A percentile compares a stretch with the other conserved stretches of the same genome.
phyloP scores from a whole-genome alignment of 345 rosid genomes.

The Toxicodendron radicans region DNA sequence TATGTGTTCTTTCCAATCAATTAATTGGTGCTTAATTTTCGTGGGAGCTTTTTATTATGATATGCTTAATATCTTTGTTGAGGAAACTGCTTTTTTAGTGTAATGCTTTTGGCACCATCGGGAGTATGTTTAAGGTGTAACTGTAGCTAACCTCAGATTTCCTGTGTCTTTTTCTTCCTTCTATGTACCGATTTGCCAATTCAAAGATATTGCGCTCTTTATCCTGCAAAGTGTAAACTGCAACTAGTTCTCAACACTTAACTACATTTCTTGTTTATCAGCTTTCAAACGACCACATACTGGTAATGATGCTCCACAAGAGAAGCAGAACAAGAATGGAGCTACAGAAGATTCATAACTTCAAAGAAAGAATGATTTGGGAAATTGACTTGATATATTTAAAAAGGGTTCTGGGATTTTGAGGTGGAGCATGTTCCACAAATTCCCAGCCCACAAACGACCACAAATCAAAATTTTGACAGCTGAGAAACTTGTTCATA shows the following conservation, averaged over 20 bases:
- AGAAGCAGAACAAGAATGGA: conserved; percentile 12
- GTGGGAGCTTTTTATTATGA: not conserved
- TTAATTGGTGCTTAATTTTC: not conserved
- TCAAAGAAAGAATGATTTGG: not conserved
- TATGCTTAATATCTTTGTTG: not conserved
- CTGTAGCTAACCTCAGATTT: not conserved
- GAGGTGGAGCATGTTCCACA: conserved; percentile 4
- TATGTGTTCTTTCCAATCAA: not conserved
- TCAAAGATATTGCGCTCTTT: not conserved
- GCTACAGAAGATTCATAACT: conserved; percentile 16
- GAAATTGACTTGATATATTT: not conserved
- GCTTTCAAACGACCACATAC: conserved; percentile 31
- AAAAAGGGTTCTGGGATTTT: not conserved
- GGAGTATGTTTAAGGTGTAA: not conserved
- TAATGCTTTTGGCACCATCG: not conserved
- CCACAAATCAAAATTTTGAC: conserved; percentile 29
- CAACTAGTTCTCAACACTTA: not conserved
- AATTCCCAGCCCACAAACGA: not conserved
- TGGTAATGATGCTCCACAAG: conserved; percentile 25
- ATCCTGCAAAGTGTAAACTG: not conserved
- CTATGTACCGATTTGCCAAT: not conserved
- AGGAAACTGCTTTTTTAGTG: not conserved
- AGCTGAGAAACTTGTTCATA: conserved; percentile 6
- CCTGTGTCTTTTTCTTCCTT: not conserved
- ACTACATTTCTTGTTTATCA: conserved; percentile 15